These are phyloP conservation scores for Fomitopsis palustris DNA, from an alignment of 1,284 basidiomycete genomes.

Conservation along the genomic window DNA sequence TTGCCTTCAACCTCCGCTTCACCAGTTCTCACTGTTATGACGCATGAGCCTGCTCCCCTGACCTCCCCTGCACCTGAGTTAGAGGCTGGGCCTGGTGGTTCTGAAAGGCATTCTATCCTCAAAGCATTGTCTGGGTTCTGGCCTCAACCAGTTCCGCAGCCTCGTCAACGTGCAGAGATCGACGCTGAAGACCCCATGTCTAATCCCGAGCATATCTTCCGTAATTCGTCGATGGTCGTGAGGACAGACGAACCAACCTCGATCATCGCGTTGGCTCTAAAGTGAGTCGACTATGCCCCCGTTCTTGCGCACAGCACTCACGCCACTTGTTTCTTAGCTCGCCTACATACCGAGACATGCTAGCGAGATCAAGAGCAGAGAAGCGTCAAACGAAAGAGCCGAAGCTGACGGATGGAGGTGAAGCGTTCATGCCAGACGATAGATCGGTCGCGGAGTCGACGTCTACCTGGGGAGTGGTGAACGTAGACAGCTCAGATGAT, in stretches of 20 bases:
- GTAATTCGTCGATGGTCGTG: conserved; percentile 93
- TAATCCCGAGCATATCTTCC: conserved; percentile 90
- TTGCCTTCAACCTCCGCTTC: conserved; percentile 55
- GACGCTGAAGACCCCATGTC: conserved; percentile 65
- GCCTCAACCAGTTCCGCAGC: conserved; percentile 50
- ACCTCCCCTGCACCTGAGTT: conserved; percentile 55
- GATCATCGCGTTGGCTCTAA: conserved; percentile 94
- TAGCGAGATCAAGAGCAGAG: conserved; percentile 70
- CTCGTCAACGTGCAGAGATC: conserved; percentile 41
- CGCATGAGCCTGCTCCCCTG: conserved; percentile 35
- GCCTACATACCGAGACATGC: conserved; percentile 83
- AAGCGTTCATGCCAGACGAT: conserved; percentile 86
- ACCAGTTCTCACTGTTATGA: conserved; percentile 32
- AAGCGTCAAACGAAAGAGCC: conserved; percentile 67
- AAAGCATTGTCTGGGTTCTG: conserved; percentile 86
- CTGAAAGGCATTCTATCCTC: conserved; percentile 75
- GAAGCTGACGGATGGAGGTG: conserved; percentile 64
- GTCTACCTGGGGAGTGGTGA: conserved; percentile 86
- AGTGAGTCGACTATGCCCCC: conserved; percentile 42
- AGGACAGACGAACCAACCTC: conserved; percentile 98
- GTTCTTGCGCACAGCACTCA: neutral
- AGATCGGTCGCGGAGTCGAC: conserved; percentile 73
- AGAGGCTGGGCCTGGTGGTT: conserved; percentile 46
- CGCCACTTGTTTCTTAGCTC: conserved; percentile 51
- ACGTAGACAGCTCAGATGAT: conserved; percentile 61